Evolutionary conservation across 768 basidiomycete species (phyloP).

Genomic region (Dioszegia hungarica): DNA sequence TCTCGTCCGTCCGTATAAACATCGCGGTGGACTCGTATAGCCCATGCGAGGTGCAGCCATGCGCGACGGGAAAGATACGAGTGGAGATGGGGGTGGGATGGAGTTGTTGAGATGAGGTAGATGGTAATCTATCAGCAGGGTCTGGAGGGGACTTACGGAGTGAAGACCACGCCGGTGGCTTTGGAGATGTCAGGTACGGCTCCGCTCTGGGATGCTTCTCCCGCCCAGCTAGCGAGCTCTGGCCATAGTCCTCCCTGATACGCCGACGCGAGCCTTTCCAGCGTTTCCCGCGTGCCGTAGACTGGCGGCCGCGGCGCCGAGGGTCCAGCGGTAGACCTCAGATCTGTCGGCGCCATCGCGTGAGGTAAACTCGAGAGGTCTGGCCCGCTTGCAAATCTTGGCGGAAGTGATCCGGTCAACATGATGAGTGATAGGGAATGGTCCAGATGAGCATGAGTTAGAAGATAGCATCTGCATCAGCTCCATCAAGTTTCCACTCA

Average conservation of each 20-base stretch:
- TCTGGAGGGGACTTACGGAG: slow-evolving; percentile 19
- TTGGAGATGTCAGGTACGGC: neutral
- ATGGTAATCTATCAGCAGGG: slow-evolving; percentile 10
- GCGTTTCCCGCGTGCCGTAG: slow-evolving; percentile 27
- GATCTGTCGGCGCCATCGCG: slow-evolving; percentile 6
- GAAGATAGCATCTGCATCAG: slow-evolving; percentile 64
- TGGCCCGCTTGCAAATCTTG: slow-evolving; percentile 2
- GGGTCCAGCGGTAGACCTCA: slow-evolving; percentile 5
- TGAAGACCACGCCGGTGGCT: slow-evolving; percentile 24
- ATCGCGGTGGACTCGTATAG: slow-evolving; percentile 75
- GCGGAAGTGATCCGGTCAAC: slow-evolving; percentile 67
- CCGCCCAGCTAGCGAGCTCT: slow-evolving; percentile 40
- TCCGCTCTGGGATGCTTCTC: neutral
- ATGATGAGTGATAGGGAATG: slow-evolving; percentile 78
- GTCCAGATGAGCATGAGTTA: slow-evolving; percentile 88
- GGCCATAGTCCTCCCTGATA: slow-evolving; percentile 46
- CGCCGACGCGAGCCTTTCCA: slow-evolving; percentile 31
- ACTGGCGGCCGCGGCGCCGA: slow-evolving; percentile 21
- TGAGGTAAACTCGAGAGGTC: neutral
- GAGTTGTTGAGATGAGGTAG: slow-evolving; percentile 10
- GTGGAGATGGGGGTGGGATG: slow-evolving; percentile 55
- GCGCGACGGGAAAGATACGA: slow-evolving; percentile 63
- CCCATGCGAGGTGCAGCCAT: slow-evolving; percentile 57
- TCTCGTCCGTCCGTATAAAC: slow-evolving; percentile 62
- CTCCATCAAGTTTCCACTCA: slow-evolving; percentile 16